These are phyloP conservation scores for Remersonia thermophila DNA, from an alignment of 2,329 filamentous ascomycete genomes.

Conservation along the genomic window DNA sequence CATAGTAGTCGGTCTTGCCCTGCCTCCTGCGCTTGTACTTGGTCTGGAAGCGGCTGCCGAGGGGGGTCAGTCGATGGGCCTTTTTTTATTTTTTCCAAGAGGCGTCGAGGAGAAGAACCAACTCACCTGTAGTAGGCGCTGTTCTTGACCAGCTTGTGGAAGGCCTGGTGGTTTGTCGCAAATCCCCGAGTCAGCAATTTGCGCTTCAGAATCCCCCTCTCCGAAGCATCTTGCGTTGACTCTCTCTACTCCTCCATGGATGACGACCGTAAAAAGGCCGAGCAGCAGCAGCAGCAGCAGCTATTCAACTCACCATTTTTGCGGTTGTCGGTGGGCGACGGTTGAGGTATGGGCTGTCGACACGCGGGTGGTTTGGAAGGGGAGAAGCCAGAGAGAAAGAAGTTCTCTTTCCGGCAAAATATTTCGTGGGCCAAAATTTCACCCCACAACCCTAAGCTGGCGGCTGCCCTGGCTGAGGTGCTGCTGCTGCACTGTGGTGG, in stretches of 20 bases:
- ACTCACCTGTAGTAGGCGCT: constrained; percentile 96
- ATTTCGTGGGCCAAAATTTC: constrained; percentile 24
- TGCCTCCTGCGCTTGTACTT: constrained; percentile 96
- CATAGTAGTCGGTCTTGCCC: constrained; percentile 99
- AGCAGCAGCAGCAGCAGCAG: too few relatives aligned
- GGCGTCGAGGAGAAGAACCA: not conserved
- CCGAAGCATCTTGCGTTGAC: constrained; percentile 99
- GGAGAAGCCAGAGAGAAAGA: constrained; percentile 13
- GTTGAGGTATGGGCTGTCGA: constrained; percentile 21
- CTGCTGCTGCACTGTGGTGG: constrained; percentile 17
- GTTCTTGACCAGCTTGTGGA: constrained; percentile 95
- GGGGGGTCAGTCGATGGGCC: constrained; percentile 6
- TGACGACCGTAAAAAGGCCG: too few relatives aligned
- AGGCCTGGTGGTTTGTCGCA: constrained; percentile 47
- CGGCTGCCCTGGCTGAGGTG: too few relatives aligned
- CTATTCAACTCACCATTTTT: constrained; percentile 56
- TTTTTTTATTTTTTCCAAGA: not conserved
- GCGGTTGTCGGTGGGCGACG: constrained; percentile 38
- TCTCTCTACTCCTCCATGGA: constrained; percentile 29
- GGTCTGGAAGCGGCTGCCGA: constrained; percentile 83
- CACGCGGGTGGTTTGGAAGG: constrained; percentile 22
- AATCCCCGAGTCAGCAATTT: constrained; percentile 96
- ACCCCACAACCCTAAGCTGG: constrained; percentile 24
- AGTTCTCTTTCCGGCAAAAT: constrained; percentile 17
- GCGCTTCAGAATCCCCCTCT: constrained; percentile 76